Evolutionary conservation across 2,329 filamentous ascomycete genomes (phyloP), one percentile per base, ranked within the genome.

Genomic region (Fusarium sp.): DNA sequence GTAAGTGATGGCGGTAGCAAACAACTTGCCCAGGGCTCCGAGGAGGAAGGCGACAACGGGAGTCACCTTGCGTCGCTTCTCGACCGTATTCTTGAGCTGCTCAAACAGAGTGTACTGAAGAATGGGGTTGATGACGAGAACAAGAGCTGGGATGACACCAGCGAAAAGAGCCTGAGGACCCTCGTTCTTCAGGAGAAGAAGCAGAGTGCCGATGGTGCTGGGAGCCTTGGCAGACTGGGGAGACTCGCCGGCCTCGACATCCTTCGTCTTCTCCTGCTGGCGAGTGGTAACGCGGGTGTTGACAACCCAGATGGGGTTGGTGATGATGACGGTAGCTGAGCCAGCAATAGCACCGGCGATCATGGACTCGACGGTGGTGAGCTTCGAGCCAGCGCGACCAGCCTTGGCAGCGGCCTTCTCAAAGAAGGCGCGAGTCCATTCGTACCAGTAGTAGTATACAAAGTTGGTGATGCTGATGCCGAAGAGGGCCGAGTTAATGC

Each of bases 371-470:
- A 95, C 80, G 0, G 96, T 97, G 19, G 93, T 96, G 78, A 99
- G 90, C 78, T 94, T 94, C 81, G 88, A 91, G 65, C 87, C 89
- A 58, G 89, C 87, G 68, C 93, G 89, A 33, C 92, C 92, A 55
- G 92, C 84, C 74, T 88, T 90, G 59, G 85, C 79, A 45, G 94
- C 93, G 11, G 93, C 92, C 68, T 86, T 85, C 78, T 93, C 93
- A 82, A 98, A 97, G 77, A 91, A 91, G 50, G 91, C 86, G 61
- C 94, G 90, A 67, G 94, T 96, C 92, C 93, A 99, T 83, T 99
- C 96, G 81, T 98, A 99, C 95, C 93, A 99, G 85, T 98, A 99
- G 83, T 99, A 99, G 86, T 99, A 99, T 47, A 99, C 95, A 78
- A 99, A 99, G 84, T 99, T 99, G 74, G 96, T 99, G 73, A 99